Base-by-base conservation (phyloP, 2,329 filamentous ascomycete species). In the Aureobasidium sp. region DNA sequence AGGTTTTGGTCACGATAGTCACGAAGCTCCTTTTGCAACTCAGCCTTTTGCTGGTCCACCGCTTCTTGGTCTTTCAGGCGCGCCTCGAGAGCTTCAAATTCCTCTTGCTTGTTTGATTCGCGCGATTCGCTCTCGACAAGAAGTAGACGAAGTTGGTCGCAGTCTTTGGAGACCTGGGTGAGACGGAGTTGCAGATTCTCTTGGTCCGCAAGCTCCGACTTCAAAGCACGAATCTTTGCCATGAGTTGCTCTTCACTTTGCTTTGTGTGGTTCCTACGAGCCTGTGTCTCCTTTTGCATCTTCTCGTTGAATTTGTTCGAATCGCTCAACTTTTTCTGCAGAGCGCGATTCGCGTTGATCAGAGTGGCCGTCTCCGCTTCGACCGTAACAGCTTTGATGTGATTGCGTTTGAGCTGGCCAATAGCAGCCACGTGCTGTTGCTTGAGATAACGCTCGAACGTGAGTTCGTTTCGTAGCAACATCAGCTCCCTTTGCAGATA, bases 361-460 rank as follows among this genome's bases (percentile, higher is more conserved):
- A 94, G 76, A 59, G 91, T 91, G 67, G 93, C 89, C 1, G 88
- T 91, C 70, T 94, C 89, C 0, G 90, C 89, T 71, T 93, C 90
- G 0, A 85, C 87, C 1, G 89, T 88, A 8, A 88, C 88, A 71
- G 92, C 88, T 66, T 84, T 84, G 65, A 93, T 84, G 63, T 91
- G 87, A 65, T 86, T 86, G 15, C 88, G 82, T 67, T 89, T 87
- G 45, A 94, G 76, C 69, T 90, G 88, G 0, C 89, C 89, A 70
- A 94, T 92, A 63, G 93, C 89, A 1, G 87, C 84, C 66, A 92
- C 84, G 71, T 93, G 90, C 69, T 94, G 90, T 66, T 91, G 85
- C 71, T 92, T 93, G 68, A 93, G 81, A 73, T 91, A 93, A 29
- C 88, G 82, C 72, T 94, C 90, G 69, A 93, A 94, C 66, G 88